A percentile compares a stretch with the other conserved stretches of the same genome.
Evolutionary conservation across 1,284 basidiomycete species (phyloP).

Genomic region (Pseudozyma sp.): DNA sequence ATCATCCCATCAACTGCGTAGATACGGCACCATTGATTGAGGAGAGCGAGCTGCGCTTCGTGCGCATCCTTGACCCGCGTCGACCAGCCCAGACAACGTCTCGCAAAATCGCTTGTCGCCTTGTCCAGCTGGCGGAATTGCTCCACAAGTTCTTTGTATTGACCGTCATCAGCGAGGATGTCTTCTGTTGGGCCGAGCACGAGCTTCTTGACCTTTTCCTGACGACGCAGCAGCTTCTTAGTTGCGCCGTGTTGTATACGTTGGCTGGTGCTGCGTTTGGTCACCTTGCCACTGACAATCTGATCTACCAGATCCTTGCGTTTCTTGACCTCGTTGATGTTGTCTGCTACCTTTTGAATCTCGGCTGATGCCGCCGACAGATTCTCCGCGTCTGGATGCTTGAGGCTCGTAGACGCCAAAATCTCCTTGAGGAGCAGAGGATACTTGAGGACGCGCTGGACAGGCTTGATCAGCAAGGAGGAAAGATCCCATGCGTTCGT

Average conservation of each 20-base stretch:
- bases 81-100: slow-evolving; percentile 51
- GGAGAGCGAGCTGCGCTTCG: slow-evolving; percentile 40
- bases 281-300: slow-evolving; percentile 49
- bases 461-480: slow-evolving; percentile 81
- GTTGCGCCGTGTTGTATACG: slow-evolving; percentile 47
- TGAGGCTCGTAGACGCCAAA: slow-evolving; percentile 75
- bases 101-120: slow-evolving; percentile 33
- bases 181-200: slow-evolving; percentile 31
- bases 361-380: slow-evolving; percentile 76
- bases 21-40: slow-evolving; percentile 48
- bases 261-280: slow-evolving; percentile 42
- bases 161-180: slow-evolving; percentile 43
- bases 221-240: slow-evolving; percentile 52
- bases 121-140: slow-evolving; percentile 50
- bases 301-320: slow-evolving; percentile 78
- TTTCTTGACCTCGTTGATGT: slow-evolving; percentile 87
- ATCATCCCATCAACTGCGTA: slow-evolving; percentile 45
- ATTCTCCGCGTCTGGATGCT: slow-evolving; percentile 79
- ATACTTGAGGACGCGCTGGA: slow-evolving; percentile 76
- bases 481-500: slow-evolving; percentile 92
- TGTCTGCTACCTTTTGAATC: slow-evolving; percentile 82
- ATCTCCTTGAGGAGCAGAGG: slow-evolving; percentile 85
- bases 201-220: slow-evolving; percentile 53
- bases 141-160: slow-evolving; percentile 42
- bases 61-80: slow-evolving; percentile 40